Base-by-base conservation (phyloP, 208 protist species). In the Leishmania aethiopica region DNA sequence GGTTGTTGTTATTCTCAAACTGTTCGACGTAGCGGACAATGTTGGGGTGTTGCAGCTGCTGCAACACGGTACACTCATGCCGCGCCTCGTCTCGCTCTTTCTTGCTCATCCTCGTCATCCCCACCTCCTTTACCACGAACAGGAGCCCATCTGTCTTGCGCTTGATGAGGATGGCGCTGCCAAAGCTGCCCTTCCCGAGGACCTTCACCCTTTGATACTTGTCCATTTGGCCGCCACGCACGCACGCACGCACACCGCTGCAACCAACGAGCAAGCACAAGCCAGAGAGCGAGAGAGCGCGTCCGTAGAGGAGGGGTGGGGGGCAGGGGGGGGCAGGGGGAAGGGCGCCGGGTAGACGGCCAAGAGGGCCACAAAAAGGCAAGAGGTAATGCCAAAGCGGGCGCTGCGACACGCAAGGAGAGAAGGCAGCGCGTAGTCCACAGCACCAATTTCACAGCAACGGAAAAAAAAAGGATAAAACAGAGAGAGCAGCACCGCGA, bases 21-120 rank as follows among this genome's bases (percentile, higher is more conserved):
- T 98, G 95, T 81, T 98, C 96, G 3, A 98, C 88, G 83, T 98
- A 98, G 71, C 91, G 93, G 17, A 98, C 94, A 85, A 98, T 97
- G 85, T 98, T 98, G 28, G 96, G 96, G 77, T 98, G 96, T 28
- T 95, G 88, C 2, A 98, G 80, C 78, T 95, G 84, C 81, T 97
- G 94, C 28, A 98, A 86, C 37, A 98, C 86, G 8, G 86, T 82
- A 75, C 93, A 97, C 86, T 98, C 94, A 60, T 96, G 88, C 11
- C 94, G 91, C n/a, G 96, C 96, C 84, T 97, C 93, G 66, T 96
- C 91, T 11, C 95, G 94, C 79, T 98, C 94, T 73, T 97, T 96
- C 75, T 89, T 87, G 69, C 86, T 93, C 94, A 98, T 96, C 78
- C 92, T 93, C 37, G 83, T 77, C 32, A 98, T 85, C 15, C 90